Evolutionary conservation across 2,329 filamentous ascomycete species (phyloP).

Genomic region (Diaporthe vaccinii): DNA sequence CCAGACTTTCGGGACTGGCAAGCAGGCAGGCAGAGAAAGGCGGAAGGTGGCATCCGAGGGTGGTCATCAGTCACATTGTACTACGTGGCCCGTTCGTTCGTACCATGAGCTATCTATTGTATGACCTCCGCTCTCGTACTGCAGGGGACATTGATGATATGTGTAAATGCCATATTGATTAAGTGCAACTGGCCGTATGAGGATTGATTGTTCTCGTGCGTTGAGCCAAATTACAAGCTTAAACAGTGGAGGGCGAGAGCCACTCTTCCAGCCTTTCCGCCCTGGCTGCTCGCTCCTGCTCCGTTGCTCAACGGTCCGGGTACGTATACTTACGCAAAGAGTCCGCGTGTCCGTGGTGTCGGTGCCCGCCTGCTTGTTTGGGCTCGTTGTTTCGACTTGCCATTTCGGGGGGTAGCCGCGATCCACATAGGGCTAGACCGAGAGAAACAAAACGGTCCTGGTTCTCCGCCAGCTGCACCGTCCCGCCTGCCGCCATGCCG

Average conservation of each 20-base stretch:
- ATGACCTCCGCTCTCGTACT: neutral
- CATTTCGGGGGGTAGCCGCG: neutral
- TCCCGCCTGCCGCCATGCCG: neutral
- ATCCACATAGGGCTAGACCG: constrained; percentile 12
- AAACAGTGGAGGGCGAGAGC: constrained; percentile 15
- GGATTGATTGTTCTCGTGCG: neutral
- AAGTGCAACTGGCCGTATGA: neutral
- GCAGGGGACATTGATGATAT: neutral
- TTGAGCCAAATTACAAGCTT: constrained; percentile 40
- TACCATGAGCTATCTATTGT: neutral
- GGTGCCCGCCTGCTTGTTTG: neutral
- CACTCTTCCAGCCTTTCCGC: neutral
- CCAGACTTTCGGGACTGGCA: constrained; percentile 7
- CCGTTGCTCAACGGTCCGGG: neutral
- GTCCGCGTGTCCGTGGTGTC: neutral
- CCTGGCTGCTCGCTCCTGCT: neutral
- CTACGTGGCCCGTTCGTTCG: neutral
- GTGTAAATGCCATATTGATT: neutral
- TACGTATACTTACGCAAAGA: neutral
- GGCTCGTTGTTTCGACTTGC: constrained; percentile 4
- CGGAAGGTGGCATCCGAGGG: constrained; percentile 32
- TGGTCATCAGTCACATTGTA: constrained; percentile 10
- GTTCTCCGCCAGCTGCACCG: neutral
- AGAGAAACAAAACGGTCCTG: constrained; percentile 8
- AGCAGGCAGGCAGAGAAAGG: neutral